Evolutionary conservation across 2,329 filamentous ascomycete species (phyloP).

Genomic region (Phaeophleospora eucalypticola): DNA sequence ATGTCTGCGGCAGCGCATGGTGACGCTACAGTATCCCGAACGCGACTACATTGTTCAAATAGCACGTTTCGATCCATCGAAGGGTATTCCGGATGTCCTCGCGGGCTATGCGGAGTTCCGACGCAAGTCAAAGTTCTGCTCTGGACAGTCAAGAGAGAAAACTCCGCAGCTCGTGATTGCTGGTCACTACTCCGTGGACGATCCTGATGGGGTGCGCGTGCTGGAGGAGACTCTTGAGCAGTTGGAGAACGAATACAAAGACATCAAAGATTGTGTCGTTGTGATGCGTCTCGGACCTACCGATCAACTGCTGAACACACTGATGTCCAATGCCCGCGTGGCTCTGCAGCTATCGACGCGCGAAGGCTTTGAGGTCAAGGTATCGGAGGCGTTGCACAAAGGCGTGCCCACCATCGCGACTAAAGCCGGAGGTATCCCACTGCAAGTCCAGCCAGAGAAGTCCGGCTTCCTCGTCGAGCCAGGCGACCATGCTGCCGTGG

Average conservation of each 20-base stretch:
- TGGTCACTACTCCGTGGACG: constrained; percentile 75
- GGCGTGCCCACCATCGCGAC: constrained; percentile 75
- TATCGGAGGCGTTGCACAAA: constrained; percentile 77
- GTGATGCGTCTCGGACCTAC: constrained; percentile 73
- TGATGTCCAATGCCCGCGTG: constrained; percentile 68
- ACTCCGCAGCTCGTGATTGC: constrained; percentile 71
- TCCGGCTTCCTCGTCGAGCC: constrained; percentile 71
- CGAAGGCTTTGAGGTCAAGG: constrained; percentile 83
- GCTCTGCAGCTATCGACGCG: constrained; percentile 75
- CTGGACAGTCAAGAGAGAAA: constrained; percentile 45
- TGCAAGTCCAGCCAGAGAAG: constrained; percentile 68
- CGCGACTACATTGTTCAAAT: constrained; percentile 75
- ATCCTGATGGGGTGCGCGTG: constrained; percentile 69
- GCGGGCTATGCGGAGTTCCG: constrained; percentile 72
- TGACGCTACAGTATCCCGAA: constrained; percentile 55
- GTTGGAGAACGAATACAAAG: constrained; percentile 59
- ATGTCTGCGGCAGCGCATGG: constrained; percentile 57
- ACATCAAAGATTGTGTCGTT: constrained; percentile 58
- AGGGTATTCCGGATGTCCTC: constrained; percentile 74
- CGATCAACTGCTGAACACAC: constrained; percentile 73
- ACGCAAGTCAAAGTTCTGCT: constrained; percentile 49
- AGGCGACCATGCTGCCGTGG: constrained; percentile 66
- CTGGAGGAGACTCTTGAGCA: constrained; percentile 68
- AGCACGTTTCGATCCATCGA: constrained; percentile 77
- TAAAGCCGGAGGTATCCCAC: constrained; percentile 70